Conservation (phyloP, 495 filamentous ascomycete species). For the Penicillium macrosclerotiorum region DNA sequence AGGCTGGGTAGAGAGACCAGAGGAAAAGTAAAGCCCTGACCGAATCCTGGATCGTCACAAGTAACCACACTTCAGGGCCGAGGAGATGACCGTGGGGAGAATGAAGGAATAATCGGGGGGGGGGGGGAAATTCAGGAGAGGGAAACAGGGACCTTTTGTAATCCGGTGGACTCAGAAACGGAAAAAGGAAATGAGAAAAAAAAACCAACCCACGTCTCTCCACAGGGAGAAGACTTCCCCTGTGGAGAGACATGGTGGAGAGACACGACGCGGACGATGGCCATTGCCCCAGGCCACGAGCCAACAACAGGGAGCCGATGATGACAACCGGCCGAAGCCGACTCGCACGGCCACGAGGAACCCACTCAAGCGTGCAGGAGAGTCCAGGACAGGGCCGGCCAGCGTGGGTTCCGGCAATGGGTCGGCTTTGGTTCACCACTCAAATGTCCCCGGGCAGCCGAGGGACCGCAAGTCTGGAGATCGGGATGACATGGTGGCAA, state of each 20-base stretch:
- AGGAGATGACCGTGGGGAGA: slow-evolving; percentile 18
- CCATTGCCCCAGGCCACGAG: slow-evolving; percentile 6
- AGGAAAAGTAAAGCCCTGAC: too few species aligned
- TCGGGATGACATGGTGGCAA: slow-evolving; percentile 16
- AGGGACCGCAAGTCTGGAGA: slow-evolving; percentile 6
- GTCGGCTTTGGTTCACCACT: slow-evolving; percentile 25
- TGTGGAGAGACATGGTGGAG: slow-evolving; percentile 26
- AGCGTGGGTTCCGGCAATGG: slow-evolving; percentile 12
- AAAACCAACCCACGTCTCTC: slow-evolving; percentile 1
- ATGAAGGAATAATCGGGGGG: too few species aligned
- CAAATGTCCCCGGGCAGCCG: slow-evolving; percentile 15
- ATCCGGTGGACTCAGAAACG: not conserved
- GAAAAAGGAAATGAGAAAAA: not conserved
- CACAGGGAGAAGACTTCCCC: slow-evolving; percentile 3
- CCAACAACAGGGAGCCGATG: slow-evolving; percentile 3
- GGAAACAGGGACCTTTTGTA: slow-evolving; percentile 25
- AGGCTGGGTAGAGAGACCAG: too few species aligned
- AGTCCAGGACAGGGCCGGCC: slow-evolving; percentile 18
- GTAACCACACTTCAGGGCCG: too few species aligned
- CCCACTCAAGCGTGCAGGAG: slow-evolving; percentile 10
- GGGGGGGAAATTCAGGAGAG: slow-evolving; percentile 1
- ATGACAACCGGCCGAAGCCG: slow-evolving; percentile 17
- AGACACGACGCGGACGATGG: slow-evolving; percentile 11
- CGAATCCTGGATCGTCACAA: too few species aligned
- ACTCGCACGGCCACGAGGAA: slow-evolving; percentile 11